A percentile compares a stretch with the other conserved stretches of the same genome.
These are phyloP conservation scores for Ustanciosporium gigantosporum DNA, from an alignment of 1,284 basidiomycete species.

Conservation along the genomic window DNA sequence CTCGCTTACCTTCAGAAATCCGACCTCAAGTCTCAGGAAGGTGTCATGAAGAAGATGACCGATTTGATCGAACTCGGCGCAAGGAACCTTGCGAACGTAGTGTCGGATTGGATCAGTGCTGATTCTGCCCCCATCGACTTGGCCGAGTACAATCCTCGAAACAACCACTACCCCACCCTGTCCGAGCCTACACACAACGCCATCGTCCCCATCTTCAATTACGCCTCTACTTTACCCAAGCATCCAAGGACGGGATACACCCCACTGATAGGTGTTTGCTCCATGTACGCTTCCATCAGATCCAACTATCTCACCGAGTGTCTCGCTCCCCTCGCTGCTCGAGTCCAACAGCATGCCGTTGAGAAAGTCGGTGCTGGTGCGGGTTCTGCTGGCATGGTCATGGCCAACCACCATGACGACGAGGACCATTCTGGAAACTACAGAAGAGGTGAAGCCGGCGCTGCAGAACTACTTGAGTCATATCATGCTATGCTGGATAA, in stretches of 20 bases:
- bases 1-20: slow-evolving; percentile 40
- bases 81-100: slow-evolving; percentile 46
- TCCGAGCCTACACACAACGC: slow-evolving; percentile 38
- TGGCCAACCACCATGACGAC: slow-evolving; percentile 41
- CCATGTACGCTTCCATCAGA: slow-evolving; percentile 30
- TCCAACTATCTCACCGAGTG: slow-evolving; percentile 38
- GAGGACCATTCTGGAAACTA: slow-evolving; percentile 26
- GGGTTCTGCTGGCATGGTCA: slow-evolving; percentile 35
- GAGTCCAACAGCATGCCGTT: slow-evolving; percentile 32
- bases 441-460: slow-evolving; percentile 32
- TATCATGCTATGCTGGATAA: slow-evolving; percentile 47
- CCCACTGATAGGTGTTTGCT: slow-evolving; percentile 39
- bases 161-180: slow-evolving; percentile 30
- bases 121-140: slow-evolving; percentile 51
- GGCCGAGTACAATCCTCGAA: slow-evolving; percentile 23
- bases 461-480: slow-evolving; percentile 39
- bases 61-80: slow-evolving; percentile 54
- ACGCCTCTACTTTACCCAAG: slow-evolving; percentile 40
- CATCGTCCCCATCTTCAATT: slow-evolving; percentile 45
- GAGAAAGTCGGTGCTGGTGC: slow-evolving; percentile 41
- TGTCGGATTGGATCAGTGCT: slow-evolving; percentile 48
- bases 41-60: slow-evolving; percentile 52
- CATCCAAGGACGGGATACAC: slow-evolving; percentile 42
- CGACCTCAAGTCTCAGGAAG: slow-evolving; percentile 41
- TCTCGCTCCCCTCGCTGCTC: slow-evolving; percentile 17